Conservation (phyloP, 2,329 filamentous ascomycete genomes). For the Diaporthe citri region DNA sequence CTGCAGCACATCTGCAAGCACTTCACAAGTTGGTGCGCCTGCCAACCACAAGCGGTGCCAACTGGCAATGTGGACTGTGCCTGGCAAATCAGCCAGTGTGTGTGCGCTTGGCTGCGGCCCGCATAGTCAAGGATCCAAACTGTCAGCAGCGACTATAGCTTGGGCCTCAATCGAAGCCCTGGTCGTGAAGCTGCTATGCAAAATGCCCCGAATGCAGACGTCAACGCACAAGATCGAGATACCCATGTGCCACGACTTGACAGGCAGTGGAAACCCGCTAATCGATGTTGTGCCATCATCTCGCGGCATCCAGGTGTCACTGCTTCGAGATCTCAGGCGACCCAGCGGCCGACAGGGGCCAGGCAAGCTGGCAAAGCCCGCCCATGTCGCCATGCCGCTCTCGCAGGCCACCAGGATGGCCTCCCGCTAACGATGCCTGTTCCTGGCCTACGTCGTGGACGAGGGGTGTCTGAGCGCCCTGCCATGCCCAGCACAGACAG, state of each 20-base stretch:
- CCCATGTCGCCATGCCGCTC: constrained; percentile 37
- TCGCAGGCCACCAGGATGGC: constrained; percentile 28
- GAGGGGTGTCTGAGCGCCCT: constrained; percentile 22
- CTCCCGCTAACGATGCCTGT: constrained; percentile 28
- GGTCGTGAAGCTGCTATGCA: not conserved
- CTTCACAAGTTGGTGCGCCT: constrained; percentile 31
- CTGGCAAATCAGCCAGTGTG: constrained; percentile 35
- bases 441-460: constrained; percentile 19
- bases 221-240: constrained; percentile 11
- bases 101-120: constrained; percentile 21
- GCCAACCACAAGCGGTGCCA: constrained; percentile 33
- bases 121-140: constrained; percentile 17
- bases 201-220: not conserved
- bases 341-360: constrained; percentile 25
- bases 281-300: constrained; percentile 34
- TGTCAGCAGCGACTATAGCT: constrained; percentile 10
- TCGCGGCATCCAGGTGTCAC: constrained; percentile 18
- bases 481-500: constrained; percentile 23
- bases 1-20: constrained; percentile 38
- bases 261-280: constrained; percentile 29
- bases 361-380: constrained; percentile 22
- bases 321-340: constrained; percentile 17
- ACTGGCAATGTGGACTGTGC: constrained; percentile 36
- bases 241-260: constrained; percentile 22
- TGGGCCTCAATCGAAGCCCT: constrained; percentile 25